A percentile compares a stretch with the other conserved stretches of the same genome.
Conservation (phyloP, 305 asterid genomes). For the Euphrasia arctica region DNA sequence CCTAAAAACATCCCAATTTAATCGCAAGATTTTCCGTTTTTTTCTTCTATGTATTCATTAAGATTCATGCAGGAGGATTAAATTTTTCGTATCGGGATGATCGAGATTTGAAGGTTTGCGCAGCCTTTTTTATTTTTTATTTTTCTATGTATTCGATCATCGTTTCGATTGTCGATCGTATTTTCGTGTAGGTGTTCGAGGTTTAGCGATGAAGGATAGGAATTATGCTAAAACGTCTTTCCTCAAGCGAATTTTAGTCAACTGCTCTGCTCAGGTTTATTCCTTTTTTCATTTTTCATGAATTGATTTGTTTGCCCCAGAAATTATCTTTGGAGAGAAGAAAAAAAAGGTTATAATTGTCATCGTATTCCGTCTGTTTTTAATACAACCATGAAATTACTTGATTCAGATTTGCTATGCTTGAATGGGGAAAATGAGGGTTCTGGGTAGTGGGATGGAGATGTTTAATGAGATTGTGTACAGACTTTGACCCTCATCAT, state of each 20-base stretch:
- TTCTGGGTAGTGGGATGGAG: no score
- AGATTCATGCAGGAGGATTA: not conserved
- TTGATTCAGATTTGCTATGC: constrained; percentile 11
- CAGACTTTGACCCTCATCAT: no score
- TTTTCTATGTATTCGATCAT: not conserved
- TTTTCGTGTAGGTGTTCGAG: constrained; percentile 31
- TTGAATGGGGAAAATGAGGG: constrained; percentile 11
- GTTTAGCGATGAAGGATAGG: constrained; percentile 75
- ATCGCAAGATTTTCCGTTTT: constrained; percentile 1
- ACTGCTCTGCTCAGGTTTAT: constrained; percentile 77
- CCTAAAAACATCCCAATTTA: constrained; percentile 3
- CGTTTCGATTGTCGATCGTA: constrained; percentile 20
- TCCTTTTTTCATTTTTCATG: constrained; percentile 9
- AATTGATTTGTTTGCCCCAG: not conserved
- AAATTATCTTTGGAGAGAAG: not conserved
- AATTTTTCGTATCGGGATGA: constrained; percentile 23
- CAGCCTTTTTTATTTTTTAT: not conserved
- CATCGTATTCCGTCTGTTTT: not conserved
- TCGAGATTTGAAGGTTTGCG: constrained; percentile 25
- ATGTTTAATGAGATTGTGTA: no score
- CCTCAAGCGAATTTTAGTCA: constrained; percentile 56
- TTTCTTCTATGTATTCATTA: not conserved
- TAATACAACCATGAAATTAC: constrained; percentile 2
- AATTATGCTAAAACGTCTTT: constrained; percentile 47
- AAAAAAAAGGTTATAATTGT: not conserved